A percentile compares a stretch with the other conserved stretches of the same genome.
Evolutionary conservation across 768 basidiomycete genomes (phyloP).

Genomic region (Rhizopogon rudus): DNA sequence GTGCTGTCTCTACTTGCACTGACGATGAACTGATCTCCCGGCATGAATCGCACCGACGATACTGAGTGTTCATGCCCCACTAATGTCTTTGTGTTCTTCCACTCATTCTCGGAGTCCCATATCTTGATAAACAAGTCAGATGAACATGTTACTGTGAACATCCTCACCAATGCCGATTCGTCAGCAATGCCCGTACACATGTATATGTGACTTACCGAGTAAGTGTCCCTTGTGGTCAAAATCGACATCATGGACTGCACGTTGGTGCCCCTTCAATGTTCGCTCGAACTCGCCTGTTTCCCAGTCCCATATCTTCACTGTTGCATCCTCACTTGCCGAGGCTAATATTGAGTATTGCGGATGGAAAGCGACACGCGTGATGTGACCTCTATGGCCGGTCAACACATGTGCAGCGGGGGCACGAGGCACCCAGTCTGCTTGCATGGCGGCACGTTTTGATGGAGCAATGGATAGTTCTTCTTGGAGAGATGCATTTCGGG

Average conservation of each 20-base stretch:
- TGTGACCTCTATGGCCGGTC: conserved; percentile 68
- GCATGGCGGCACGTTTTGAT: conserved; percentile 50
- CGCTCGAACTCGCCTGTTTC: conserved; percentile 91
- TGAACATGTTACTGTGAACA: conserved; percentile 49
- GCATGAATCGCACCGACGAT: conserved; percentile 80
- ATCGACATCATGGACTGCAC: conserved; percentile 81
- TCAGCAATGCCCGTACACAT: not conserved
- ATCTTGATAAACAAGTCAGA: conserved; percentile 89
- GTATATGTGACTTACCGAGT: conserved; percentile 48
- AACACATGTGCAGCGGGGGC: conserved; percentile 78
- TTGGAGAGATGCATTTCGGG: conserved; percentile 71
- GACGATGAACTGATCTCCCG: conserved; percentile 77
- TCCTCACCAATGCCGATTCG: not conserved
- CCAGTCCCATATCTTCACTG: conserved; percentile 95
- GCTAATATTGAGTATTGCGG: conserved; percentile 80
- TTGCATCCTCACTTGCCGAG: conserved; percentile 84
- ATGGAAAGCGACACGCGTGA: conserved; percentile 82
- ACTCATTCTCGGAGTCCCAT: conserved; percentile 88
- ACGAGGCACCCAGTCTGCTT: conserved; percentile 85
- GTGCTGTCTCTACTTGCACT: conserved; percentile 87
- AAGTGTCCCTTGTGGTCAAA: conserved; percentile 83
- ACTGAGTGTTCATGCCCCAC: conserved; percentile 91
- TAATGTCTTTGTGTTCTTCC: conserved; percentile 83
- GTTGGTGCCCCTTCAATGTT: conserved; percentile 90
- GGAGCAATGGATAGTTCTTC: conserved; percentile 57